Conservation (phyloP, 495 filamentous ascomycete species). For the Trichocladium antarcticum region DNA sequence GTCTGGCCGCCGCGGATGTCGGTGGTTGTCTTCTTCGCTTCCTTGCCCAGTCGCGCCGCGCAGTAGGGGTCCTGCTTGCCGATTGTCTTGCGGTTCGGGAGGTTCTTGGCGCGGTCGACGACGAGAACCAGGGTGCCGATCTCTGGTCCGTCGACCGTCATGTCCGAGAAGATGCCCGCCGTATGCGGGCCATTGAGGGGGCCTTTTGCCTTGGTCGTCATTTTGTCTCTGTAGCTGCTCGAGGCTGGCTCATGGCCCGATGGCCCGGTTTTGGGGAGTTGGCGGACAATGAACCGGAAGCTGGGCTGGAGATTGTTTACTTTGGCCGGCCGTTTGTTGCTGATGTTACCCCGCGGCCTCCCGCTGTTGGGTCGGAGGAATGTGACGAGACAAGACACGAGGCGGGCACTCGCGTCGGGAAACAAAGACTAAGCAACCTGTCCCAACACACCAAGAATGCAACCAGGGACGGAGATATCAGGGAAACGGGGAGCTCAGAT, state of each 20-base stretch:
- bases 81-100: constrained; percentile 91
- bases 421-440: neutral
- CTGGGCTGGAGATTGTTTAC: constrained; percentile 15
- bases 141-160: constrained; percentile 85
- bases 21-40: constrained; percentile 94
- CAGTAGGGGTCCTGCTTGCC: constrained; percentile 98
- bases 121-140: constrained; percentile 90
- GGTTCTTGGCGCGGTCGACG: constrained; percentile 87
- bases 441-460: neutral
- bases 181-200: constrained; percentile 53
- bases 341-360: neutral
- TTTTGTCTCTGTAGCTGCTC: constrained; percentile 14
- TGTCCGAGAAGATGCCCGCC: constrained; percentile 91
- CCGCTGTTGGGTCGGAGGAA: too few species aligned
- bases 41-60: constrained; percentile 85
- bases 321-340: neutral
- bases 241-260: constrained; percentile 10
- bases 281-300: neutral
- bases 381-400: neutral
- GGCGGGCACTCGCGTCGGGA: neutral
- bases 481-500: neutral
- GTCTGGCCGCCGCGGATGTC: constrained; percentile 93
- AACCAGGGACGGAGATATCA: neutral
- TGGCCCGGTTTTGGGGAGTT: neutral
- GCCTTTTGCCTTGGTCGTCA: constrained; percentile 38